Conservation (phyloP, 1,284 basidiomycete genomes). For the Uromyces viciae-fabae region DNA sequence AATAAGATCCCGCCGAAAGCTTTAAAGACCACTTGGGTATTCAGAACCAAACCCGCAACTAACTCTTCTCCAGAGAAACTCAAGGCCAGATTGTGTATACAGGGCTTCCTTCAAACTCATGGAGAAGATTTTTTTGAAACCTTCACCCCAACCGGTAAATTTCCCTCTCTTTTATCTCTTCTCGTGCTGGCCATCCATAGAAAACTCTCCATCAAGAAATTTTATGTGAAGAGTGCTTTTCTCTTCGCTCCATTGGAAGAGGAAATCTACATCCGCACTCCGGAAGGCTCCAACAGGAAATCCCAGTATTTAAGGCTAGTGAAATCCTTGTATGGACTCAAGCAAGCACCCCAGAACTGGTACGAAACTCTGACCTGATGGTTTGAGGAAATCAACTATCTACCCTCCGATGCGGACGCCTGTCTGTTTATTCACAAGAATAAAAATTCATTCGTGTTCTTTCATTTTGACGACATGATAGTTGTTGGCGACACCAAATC, state of each 20-base stretch:
- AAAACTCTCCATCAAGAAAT: neutral
- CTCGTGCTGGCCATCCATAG: neutral
- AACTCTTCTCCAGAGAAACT: neutral
- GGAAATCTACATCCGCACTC: conserved; percentile 46
- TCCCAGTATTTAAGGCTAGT: neutral
- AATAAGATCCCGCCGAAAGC: neutral
- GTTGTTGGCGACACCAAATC: neutral
- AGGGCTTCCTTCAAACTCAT: neutral
- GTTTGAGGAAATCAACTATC: neutral
- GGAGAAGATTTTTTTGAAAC: neutral
- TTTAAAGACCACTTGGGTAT: neutral
- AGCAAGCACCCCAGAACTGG: conserved; percentile 6
- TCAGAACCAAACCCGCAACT: neutral
- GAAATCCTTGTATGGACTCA: neutral
- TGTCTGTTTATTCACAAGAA: neutral
- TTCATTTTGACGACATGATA: neutral
- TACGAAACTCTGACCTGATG: neutral
- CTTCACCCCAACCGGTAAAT: neutral
- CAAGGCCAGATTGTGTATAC: neutral
- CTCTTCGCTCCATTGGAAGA: neutral
- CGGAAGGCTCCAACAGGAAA: conserved; percentile 48
- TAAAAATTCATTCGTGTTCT: neutral
- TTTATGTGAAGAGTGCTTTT: neutral
- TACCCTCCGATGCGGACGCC: neutral
- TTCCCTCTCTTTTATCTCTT: neutral